Evolutionary conservation across 495 filamentous ascomycete species (phyloP), one percentile per base, ranked within the genome.

Genomic region (Clavariopsis aquatica): DNA sequence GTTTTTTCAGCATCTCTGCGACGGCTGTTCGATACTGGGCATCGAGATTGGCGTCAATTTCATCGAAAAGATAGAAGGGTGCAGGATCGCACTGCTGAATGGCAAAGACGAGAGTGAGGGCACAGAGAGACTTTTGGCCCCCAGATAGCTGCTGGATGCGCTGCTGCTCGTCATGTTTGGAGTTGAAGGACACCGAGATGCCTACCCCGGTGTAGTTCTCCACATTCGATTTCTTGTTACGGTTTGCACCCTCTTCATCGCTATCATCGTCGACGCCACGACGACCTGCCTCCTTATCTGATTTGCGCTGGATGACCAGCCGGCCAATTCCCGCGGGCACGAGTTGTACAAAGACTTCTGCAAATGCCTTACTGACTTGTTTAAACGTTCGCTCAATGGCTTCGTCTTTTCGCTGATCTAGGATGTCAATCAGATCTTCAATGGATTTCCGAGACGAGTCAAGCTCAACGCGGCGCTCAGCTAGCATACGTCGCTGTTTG

Each of bases 131-230:
- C 83, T 99, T 99, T 68, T 99, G 94, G 43, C 94, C 94, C 79
- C 94, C 94, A 66, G 89, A 93, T 58, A 99, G 85, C 77, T 99
- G 94, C 78, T 94, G 90, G 68, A 99, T 96, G 52, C 91, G 90
- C 73, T 99, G 94, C 78, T 99, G 94, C 69, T 99, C 94, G 66
- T 99, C 95, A 63, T 91, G 87, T 76, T 96, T 96, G 73, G 91
- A 96, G 79, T 98, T 99, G 82, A 99, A 99, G 66, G 90, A 93
- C 24, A 99, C 94, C 68, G 89, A 92, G 76, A 99, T 98, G n/a
- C 93, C 94, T 3, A 99, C 94, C 34, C 94, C 94, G 1, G 90
- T 92, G 74, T 98, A 99, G 78, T 94, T 96, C 76, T 98, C 95
- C 1, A 98, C 93, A 52, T 84, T 86, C 52, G 85, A 78, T n/a